Evolutionary conservation across 768 basidiomycete genomes (phyloP), one percentile per base, ranked within the genome.

Genomic region (Lactarius evosmus): DNA sequence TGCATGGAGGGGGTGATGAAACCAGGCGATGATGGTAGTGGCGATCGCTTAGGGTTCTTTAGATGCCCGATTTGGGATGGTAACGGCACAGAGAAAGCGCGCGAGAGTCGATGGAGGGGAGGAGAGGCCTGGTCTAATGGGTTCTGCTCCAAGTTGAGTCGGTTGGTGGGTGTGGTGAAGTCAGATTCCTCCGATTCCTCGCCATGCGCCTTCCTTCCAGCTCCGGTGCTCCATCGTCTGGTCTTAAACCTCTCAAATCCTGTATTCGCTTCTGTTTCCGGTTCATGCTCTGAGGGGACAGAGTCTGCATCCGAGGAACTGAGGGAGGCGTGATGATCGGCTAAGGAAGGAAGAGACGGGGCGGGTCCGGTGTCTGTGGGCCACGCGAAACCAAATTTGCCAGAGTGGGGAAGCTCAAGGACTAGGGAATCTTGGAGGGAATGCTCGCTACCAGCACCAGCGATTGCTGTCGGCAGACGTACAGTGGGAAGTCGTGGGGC

Each of bases 41-140:
- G 36, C 22, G 61, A 19, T 66, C 84, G 79, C 68, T 79, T 79
- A 8, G 93, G 93, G 70, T 93, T 86, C 69, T 81, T 82, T 30
- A 95, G 78, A 66, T 86, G 83, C 49, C 82, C 83, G n/a, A 95
- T 82, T 73, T 92, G 89, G 16, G 85, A 83, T 14, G 91, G 85
- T n/a, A 87, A 75, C 22, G 93, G 93, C 77, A 87, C 83, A 19
- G 93, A 91, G 69, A 88, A 85, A 2, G 89, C 86, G 59, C 93
- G 83, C 55, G 85, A 84, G 62, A 92, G 83, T n/a, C 80, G 80
- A 51, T 88, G 85, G 14, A 74, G 67, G 61, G 73, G 61, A 51
- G 67, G 69, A 17, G 73, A 69, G 54, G 60, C 66, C 44, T 73
- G 71, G 27, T 76, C 75, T 62, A 74, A 49, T 6, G 75, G 74